Percentiles rank a stretch among this genome's conserved stretches.
Conservation (phyloP, 2,329 filamentous ascomycete genomes). For the Calonectria crousiana region DNA sequence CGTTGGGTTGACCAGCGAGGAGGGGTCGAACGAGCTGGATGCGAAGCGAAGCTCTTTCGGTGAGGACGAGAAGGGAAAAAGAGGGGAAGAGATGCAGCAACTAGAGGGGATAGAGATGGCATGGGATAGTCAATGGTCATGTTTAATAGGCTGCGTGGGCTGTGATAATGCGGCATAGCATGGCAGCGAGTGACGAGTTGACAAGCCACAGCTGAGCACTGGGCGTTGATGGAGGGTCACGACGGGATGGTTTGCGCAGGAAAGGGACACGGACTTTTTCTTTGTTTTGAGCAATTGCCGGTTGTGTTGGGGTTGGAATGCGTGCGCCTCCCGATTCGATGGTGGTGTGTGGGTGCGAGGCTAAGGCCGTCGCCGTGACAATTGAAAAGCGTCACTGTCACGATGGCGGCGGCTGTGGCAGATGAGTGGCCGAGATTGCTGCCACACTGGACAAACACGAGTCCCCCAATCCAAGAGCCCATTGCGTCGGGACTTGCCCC, state of each 20-base stretch:
- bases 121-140: conserved; percentile 2
- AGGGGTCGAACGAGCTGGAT: neutral
- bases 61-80: conserved; percentile 15
- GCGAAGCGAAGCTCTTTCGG: neutral
- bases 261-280: neutral
- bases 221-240: neutral
- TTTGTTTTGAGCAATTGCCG: neutral
- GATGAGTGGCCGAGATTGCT: conserved; percentile 16
- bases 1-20: neutral
- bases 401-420: conserved; percentile 7
- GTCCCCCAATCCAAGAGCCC: conserved; percentile 11
- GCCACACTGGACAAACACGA: neutral
- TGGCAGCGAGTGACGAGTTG: neutral
- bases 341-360: conserved; percentile 6
- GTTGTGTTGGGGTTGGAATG: neutral
- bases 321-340: neutral
- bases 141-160: neutral
- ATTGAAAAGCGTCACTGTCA: conserved; percentile 5
- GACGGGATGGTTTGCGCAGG: neutral
- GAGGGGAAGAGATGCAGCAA: conserved; percentile 12
- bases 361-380: conserved; percentile 6
- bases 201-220: conserved; percentile 8
- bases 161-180: conserved; percentile 2
- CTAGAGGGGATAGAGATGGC: conserved; percentile 1
- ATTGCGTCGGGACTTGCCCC: conserved; percentile 13